Evolutionary conservation across 1,284 basidiomycete genomes (phyloP).

Genomic region (Somion occarium): DNA sequence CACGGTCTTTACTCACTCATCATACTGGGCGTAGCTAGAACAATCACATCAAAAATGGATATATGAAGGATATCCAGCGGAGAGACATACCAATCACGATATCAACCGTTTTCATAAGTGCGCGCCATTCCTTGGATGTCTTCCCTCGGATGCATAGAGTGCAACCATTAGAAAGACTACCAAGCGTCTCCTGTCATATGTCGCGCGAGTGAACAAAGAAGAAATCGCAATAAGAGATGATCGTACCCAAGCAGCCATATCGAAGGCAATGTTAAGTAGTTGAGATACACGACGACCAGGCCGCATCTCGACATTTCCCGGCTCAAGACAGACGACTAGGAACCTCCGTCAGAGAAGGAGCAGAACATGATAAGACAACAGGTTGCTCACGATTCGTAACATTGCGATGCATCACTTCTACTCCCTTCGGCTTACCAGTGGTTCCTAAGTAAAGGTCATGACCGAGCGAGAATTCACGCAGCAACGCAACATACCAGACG

Average conservation of each 20-base stretch:
- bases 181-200: conserved; percentile 58
- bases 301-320: conserved; percentile 52
- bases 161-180: conserved; percentile 49
- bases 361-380: not conserved
- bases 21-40: conserved; percentile 34
- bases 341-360: no score
- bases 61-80: not conserved
- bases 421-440: conserved; percentile 55
- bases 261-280: conserved; percentile 55
- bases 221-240: not conserved
- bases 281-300: conserved; percentile 53
- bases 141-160: conserved; percentile 53
- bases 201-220: conserved; percentile 1
- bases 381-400: conserved; percentile 47
- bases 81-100: conserved; percentile 44
- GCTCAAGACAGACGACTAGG: conserved; percentile 46
- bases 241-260: conserved; percentile 56
- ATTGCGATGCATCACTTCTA: conserved; percentile 52
- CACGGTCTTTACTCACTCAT: conserved; percentile 26
- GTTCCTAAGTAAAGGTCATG: conserved; percentile 46
- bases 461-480: conserved; percentile 8
- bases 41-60: not conserved
- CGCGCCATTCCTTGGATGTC: conserved; percentile 50
- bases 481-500: conserved; percentile 42
- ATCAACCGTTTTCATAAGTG: conserved; percentile 51